phyloP scores from a whole-genome alignment of 2,329 filamentous ascomycete species.

The Didymellaceae sp. region DNA sequence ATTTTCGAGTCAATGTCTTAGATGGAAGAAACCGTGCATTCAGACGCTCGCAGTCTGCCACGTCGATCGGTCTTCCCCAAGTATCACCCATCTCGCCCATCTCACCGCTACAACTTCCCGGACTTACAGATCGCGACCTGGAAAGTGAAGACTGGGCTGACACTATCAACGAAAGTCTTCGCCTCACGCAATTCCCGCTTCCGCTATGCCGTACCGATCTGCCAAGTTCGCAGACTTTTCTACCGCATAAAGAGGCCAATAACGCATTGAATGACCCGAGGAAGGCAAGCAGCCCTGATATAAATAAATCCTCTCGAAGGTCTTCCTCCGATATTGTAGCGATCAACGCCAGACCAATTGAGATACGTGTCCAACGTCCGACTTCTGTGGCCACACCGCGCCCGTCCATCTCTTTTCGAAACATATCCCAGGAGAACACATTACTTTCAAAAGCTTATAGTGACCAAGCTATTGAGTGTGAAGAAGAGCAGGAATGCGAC shows the following conservation, averaged over 20 bases:
- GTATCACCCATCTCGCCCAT: conserved; percentile 25
- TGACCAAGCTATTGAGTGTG: neutral
- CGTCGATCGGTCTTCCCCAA: conserved; percentile 32
- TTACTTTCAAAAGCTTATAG: neutral
- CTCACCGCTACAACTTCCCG: conserved; percentile 38
- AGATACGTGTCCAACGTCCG: conserved; percentile 31
- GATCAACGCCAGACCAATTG: conserved; percentile 9
- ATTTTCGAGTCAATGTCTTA: conserved; percentile 29
- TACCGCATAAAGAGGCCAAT: neutral
- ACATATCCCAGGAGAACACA: conserved; percentile 16
- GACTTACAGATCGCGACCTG: conserved; percentile 31
- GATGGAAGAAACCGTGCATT: conserved; percentile 27
- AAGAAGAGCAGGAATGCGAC: conserved; percentile 3
- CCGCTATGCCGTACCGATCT: conserved; percentile 23
- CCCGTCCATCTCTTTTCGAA: conserved; percentile 23
- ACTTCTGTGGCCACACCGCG: conserved; percentile 23
- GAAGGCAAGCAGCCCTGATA: too few relatives aligned
- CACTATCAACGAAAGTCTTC: conserved; percentile 38
- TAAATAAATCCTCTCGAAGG: neutral
- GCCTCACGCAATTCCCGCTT: conserved; percentile 36
- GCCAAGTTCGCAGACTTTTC: conserved; percentile 18
- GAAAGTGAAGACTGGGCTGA: conserved; percentile 38
- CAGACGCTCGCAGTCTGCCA: conserved; percentile 42
- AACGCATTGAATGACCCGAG: too few relatives aligned
- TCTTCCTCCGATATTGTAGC: neutral